Evolutionary conservation across 2,329 filamentous ascomycete genomes (phyloP), one percentile per base, ranked within the genome.

Genomic region (Fusarium tuaranense): DNA sequence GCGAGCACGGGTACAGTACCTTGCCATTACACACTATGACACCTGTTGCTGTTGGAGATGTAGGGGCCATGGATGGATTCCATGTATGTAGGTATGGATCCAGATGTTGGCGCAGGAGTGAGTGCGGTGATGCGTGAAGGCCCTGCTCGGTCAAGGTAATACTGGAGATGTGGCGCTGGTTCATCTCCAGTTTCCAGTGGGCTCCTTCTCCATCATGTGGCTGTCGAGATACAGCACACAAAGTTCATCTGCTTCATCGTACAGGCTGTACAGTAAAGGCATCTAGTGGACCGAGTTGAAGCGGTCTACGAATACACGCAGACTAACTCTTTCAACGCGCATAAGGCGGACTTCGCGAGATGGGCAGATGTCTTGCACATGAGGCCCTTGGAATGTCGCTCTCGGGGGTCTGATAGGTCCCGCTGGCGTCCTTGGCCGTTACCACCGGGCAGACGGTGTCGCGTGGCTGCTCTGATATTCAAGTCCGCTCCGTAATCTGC

Each of bases 401-500:
- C 30, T 53, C 7, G 38, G 46, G 27, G 39, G 32, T 48, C 25
- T 72, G 58, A 41, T 69, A 67, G 70, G 70, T 20, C 27, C 55
- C 55, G 20, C 20, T 48, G 10, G 16, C 58, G 39, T 25, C 48
- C 63, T 59, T 46, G 27, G 41, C 36, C 25, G 22, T 46, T 25
- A 41, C 34, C 41, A 58, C 48, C 34, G 32, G 27, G 48, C 53
- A 71, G 27, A 51, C 38, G 18, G 38, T 39, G 30, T 41, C 51
- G n/a, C 46, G 71, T 71, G 71, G 68, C 68, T 65, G 48, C 48
- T 65, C 38, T 39, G 18, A 58, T 39, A 62, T 63, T 8, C 36
- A 57, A 64, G 62, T 63, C 59, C 39, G 7, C 34, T 63, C 55
- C 34, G 44, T 59, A 55, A 46, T 38, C 36, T 62, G 41, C 27